Percentiles rank a stretch among this genome's conserved stretches.
Conservation (phyloP, 1,284 basidiomycete species). For the Boletus smithii region DNA sequence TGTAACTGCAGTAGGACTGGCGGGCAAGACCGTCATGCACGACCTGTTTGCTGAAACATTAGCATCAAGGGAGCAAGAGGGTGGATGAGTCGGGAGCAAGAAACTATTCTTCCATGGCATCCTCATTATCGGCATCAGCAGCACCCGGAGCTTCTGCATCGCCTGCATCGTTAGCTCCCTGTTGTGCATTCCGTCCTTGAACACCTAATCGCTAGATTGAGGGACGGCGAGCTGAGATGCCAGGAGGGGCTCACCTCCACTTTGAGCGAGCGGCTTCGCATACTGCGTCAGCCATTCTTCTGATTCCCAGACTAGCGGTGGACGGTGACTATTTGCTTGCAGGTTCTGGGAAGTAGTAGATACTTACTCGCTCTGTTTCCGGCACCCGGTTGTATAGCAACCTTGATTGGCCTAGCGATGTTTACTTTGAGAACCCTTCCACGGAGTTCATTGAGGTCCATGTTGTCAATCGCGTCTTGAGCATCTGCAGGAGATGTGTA, state of each 20-base stretch:
- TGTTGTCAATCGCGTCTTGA: constrained; percentile 85
- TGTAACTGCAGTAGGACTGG: neutral
- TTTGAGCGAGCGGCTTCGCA: constrained; percentile 66
- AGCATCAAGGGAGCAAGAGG: neutral
- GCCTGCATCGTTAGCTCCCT: constrained; percentile 15
- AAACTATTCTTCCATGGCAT: constrained; percentile 60
- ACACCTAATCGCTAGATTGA: constrained; percentile 43
- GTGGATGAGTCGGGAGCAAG: neutral
- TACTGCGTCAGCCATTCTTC: constrained; percentile 78
- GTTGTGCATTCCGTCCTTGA: constrained; percentile 45
- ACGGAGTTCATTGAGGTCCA: constrained; percentile 78
- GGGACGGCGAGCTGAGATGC: constrained; percentile 8
- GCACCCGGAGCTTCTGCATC: constrained; percentile 24
- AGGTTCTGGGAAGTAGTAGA: constrained; percentile 1
- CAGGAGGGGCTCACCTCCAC: constrained; percentile 53
- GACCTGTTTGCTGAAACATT: constrained; percentile 1
- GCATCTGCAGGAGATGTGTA: constrained; percentile 73
- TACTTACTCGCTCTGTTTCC: constrained; percentile 72
- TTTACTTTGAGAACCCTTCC: constrained; percentile 77
- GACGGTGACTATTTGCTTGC: constrained; percentile 8
- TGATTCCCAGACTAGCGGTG: constrained; percentile 73
- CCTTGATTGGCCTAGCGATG: constrained; percentile 70
- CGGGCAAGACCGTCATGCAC: neutral
- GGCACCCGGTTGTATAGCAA: constrained; percentile 51
- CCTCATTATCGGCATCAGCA: constrained; percentile 38